These are phyloP conservation scores for Fusarium sulawesiense DNA, from an alignment of 2,329 filamentous ascomycete genomes.

Conservation along the genomic window DNA sequence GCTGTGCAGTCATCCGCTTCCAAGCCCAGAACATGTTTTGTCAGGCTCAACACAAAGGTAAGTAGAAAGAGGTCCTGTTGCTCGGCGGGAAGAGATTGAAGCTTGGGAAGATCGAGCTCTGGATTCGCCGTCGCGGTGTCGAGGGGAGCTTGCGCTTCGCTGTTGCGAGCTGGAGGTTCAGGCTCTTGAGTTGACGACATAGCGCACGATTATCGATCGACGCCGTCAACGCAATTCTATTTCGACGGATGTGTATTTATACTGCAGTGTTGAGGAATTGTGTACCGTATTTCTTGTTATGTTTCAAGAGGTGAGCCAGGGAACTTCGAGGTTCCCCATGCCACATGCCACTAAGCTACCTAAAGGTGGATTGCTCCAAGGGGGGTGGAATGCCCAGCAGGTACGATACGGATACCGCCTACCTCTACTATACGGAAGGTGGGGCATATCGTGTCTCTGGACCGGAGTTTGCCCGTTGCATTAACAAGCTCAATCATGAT, in stretches of 20 bases:
- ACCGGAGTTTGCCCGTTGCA: constrained; percentile 49
- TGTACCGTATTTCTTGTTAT: constrained; percentile 20
- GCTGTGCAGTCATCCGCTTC: constrained; percentile 83
- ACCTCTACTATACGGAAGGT: constrained; percentile 18
- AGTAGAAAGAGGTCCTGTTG: constrained; percentile 96
- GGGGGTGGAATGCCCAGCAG: constrained; percentile 21
- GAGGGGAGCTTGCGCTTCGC: constrained; percentile 50
- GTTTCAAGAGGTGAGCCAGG: constrained; percentile 32
- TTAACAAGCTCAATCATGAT: constrained; percentile 6
- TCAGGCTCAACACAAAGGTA: constrained; percentile 85
- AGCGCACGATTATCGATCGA: constrained; percentile 23
- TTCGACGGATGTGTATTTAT: constrained; percentile 16
- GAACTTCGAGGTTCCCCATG: constrained; percentile 41
- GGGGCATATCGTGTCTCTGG: constrained; percentile 24
- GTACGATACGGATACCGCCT: constrained; percentile 6
- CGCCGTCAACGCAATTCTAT: constrained; percentile 37
- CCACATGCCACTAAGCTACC: constrained; percentile 37
- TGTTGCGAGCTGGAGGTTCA: constrained; percentile 49
- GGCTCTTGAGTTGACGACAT: constrained; percentile 55
- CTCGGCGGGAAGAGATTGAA: constrained; percentile 88
- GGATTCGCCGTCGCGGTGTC: constrained; percentile 65
- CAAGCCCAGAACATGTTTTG: constrained; percentile 80
- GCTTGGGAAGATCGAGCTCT: constrained; percentile 89
- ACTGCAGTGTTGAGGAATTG: constrained; percentile 13
- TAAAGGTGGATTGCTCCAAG: constrained; percentile 18